Percentiles rank a stretch among this genome's conserved stretches.
These are phyloP conservation scores for Sparassis latifolia DNA, from an alignment of 1,284 basidiomycete species.

Conservation along the genomic window DNA sequence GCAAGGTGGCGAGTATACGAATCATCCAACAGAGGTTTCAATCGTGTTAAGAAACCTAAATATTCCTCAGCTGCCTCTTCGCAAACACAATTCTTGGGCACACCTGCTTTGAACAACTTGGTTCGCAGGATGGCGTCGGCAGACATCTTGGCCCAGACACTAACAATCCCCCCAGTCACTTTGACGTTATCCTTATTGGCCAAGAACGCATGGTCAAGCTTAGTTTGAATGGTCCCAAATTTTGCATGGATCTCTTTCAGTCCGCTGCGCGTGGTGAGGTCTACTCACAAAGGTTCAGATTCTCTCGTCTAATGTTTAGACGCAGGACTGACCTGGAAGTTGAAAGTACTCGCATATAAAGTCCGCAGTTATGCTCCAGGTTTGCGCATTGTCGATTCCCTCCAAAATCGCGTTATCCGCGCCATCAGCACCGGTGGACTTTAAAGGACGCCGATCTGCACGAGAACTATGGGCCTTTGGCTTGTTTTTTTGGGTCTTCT, in stretches of 20 bases:
- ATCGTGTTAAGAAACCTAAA: slow-evolving; percentile 49
- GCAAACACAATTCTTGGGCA: slow-evolving; percentile 1
- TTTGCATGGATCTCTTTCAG: slow-evolving; percentile 55
- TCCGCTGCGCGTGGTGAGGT: slow-evolving; percentile 47
- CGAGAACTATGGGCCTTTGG: too few relatives aligned
- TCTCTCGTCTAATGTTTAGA: not conserved
- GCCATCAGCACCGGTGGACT: not conserved
- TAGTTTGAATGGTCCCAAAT: slow-evolving; percentile 43
- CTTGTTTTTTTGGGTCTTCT: too few relatives aligned
- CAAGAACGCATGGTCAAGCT: slow-evolving; percentile 33
- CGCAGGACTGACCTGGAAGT: slow-evolving; percentile 40
- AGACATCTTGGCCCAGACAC: slow-evolving; percentile 59
- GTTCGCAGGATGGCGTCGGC: slow-evolving; percentile 51
- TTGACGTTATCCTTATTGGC: slow-evolving; percentile 19
- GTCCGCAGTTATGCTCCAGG: slow-evolving; percentile 42
- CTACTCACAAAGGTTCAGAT: slow-evolving; percentile 25
- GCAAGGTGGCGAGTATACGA: slow-evolving; percentile 43
- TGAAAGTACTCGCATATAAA: slow-evolving; percentile 43
- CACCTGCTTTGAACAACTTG: slow-evolving; percentile 50
- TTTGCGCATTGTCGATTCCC: slow-evolving; percentile 41
- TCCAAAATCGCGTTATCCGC: slow-evolving; percentile 22
- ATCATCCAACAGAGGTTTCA: slow-evolving; percentile 41
- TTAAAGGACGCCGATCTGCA: too few relatives aligned
- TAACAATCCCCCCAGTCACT: slow-evolving; percentile 44
- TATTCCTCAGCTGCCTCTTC: not conserved